A percentile compares a stretch with the other conserved stretches of the same genome.
These are phyloP conservation scores for Bassia scoparia DNA, from an alignment of 148 eudicot species.

Conservation along the genomic window DNA sequence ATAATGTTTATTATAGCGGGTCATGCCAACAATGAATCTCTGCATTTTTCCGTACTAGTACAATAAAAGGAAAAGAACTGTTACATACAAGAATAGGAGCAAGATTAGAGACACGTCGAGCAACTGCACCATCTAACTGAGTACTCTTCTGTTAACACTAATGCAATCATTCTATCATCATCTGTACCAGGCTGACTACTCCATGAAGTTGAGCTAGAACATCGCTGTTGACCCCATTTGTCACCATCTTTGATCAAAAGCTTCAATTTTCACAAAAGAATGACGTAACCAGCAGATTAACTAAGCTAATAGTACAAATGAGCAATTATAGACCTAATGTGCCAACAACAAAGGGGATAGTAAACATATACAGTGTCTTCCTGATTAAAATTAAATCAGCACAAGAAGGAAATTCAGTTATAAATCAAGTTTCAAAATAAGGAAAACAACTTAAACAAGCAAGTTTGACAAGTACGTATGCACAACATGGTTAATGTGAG, in stretches of 20 bases:
- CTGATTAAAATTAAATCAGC: neutral
- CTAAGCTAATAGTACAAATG: neutral
- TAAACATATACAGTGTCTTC: neutral
- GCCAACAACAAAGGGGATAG: neutral
- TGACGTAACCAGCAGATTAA: neutral
- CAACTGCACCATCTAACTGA: constrained; percentile 66
- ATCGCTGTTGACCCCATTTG: constrained; percentile 44
- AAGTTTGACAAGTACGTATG: neutral
- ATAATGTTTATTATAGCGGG: neutral
- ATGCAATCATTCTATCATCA: constrained; percentile 84
- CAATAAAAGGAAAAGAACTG: neutral
- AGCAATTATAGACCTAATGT: neutral
- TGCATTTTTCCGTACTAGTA: neutral
- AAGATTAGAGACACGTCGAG: constrained; percentile 62
- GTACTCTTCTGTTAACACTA: constrained; percentile 77
- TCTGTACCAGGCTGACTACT: constrained; percentile 63
- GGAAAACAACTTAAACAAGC: neutral
- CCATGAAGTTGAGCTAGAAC: constrained; percentile 69
- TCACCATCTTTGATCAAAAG: constrained; percentile 31
- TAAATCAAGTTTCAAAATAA: neutral
- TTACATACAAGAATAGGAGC: constrained; percentile 74
- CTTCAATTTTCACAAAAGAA: constrained; percentile 10
- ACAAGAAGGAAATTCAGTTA: neutral
- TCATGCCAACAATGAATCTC: neutral
- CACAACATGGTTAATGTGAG: neutral